Conservation (phyloP, 2,329 filamentous ascomycete genomes). For the Fusarium liriodendri region DNA sequence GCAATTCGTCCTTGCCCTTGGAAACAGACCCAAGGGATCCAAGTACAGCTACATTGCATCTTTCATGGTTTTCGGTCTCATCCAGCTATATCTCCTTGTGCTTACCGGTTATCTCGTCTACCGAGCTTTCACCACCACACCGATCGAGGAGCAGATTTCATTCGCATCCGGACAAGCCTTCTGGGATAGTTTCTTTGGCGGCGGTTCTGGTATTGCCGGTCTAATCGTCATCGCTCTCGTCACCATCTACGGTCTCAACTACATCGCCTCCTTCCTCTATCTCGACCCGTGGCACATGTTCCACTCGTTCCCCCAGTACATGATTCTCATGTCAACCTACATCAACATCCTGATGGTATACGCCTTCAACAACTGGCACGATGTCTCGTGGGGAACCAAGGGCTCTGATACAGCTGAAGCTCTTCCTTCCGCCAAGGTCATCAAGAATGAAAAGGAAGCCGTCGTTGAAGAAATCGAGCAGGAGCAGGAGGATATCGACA, state of each 20-base stretch:
- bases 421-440: constrained; percentile 35
- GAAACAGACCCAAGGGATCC: constrained; percentile 39
- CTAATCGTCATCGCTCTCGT: constrained; percentile 39
- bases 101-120: constrained; percentile 40
- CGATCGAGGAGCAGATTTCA: constrained; percentile 38
- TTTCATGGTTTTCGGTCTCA: constrained; percentile 39
- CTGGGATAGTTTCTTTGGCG: constrained; percentile 38
- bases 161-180: constrained; percentile 34
- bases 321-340: constrained; percentile 42
- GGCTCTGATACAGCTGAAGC: constrained; percentile 36
- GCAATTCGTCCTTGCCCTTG: constrained; percentile 39
- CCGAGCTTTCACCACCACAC: constrained; percentile 31
- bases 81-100: constrained; percentile 37
- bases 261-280: constrained; percentile 39
- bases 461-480: constrained; percentile 40
- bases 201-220: constrained; percentile 34
- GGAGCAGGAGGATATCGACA: constrained; percentile 41
- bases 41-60: constrained; percentile 41
- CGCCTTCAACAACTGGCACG: constrained; percentile 43
- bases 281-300: constrained; percentile 45
- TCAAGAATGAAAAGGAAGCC: constrained; percentile 37
- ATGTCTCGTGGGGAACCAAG: constrained; percentile 41
- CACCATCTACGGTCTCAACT: constrained; percentile 42
- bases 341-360: constrained; percentile 44
- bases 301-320: constrained; percentile 42